Evolutionary conservation across 2,329 filamentous ascomycete genomes (phyloP), one percentile per base, ranked within the genome.

Genomic region (Byssochlamys sp.): DNA sequence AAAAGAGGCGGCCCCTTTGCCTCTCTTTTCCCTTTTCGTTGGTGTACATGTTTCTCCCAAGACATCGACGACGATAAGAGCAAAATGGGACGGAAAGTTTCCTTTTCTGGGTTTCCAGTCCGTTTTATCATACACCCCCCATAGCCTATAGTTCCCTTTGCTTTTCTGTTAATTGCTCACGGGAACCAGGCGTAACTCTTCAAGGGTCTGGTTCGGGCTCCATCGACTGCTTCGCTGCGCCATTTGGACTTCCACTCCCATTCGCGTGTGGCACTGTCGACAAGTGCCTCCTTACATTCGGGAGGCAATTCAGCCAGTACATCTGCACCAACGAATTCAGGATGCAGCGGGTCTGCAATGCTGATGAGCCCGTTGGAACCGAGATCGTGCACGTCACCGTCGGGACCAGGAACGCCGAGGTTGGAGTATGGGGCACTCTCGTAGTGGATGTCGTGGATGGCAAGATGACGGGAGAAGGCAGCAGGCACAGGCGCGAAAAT

Each of bases 161-260:
- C 9, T 53, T 29, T 19, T 4, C 31, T 31, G n/a, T 11, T 24
- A 11, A 28, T 5, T 39, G 29, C 57, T 67, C 56, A 75, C 39
- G 72, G 71, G 60, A 68, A 70, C 73, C 73, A 75, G 9, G 71
- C 66, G 62, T 73, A 75, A 39, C 71, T 75, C 65, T 73, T 71
- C 14, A 67, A 61, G 5, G 71, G 66, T 9, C 62, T 63, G 14
- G 65, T 63, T 24, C 72, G 65, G 14, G 66, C 57, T 3, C 79
- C 80, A 66, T 83, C 82, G 9, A 79, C 73, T 35, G 71, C 78
- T 73, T 96, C 91, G 4, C 82, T 80, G 14, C 82, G 82, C 90
- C 91, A 96, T 61, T 80, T 81, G 31, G 73, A 77, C 70, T 89
- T 89, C 89, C 91, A 97, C 56, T 81, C 74, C 59, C 75, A 71